A percentile compares a stretch with the other conserved stretches of the same genome.
phyloP scores from a whole-genome alignment of 805 yeast genomes.

The Sugiyamaella smithiae region DNA sequence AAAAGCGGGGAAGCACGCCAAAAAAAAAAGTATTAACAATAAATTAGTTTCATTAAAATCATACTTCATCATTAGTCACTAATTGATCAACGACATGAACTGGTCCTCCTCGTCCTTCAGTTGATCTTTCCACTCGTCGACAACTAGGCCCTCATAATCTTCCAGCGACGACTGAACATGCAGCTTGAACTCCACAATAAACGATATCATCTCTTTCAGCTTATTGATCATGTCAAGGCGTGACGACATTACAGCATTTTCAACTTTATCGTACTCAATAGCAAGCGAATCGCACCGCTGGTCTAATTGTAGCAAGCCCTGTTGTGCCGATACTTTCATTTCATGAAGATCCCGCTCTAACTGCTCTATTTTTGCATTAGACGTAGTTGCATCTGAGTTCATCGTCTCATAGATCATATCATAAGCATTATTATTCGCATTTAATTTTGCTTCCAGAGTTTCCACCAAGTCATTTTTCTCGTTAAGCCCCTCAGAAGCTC shows the following conservation, averaged over 20 bases:
- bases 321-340: constrained; percentile 47
- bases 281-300: constrained; percentile 50
- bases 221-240: constrained; percentile 50
- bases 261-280: constrained; percentile 51
- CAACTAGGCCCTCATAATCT: constrained; percentile 43
- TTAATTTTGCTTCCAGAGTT: constrained; percentile 53
- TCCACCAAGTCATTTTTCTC: constrained; percentile 59
- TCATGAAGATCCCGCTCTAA: constrained; percentile 56
- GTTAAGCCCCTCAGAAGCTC: constrained; percentile 50
- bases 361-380: constrained; percentile 63
- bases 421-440: constrained; percentile 49
- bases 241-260: constrained; percentile 44
- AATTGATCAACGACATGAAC: background rate
- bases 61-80: background rate
- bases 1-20: no score
- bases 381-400: constrained; percentile 50
- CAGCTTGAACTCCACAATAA: constrained; percentile 61
- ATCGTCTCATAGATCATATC: constrained; percentile 56
- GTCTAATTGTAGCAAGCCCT: constrained; percentile 48
- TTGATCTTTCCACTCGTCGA: constrained; percentile 7
- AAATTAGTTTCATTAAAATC: background rate
- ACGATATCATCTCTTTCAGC: constrained; percentile 56
- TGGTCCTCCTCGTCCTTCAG: constrained; percentile 2
- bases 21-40: no score
- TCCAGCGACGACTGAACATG: constrained; percentile 64